These are phyloP conservation scores for Stephania japonica DNA, from an alignment of 164 flowering plant species.

Conservation along the genomic window DNA sequence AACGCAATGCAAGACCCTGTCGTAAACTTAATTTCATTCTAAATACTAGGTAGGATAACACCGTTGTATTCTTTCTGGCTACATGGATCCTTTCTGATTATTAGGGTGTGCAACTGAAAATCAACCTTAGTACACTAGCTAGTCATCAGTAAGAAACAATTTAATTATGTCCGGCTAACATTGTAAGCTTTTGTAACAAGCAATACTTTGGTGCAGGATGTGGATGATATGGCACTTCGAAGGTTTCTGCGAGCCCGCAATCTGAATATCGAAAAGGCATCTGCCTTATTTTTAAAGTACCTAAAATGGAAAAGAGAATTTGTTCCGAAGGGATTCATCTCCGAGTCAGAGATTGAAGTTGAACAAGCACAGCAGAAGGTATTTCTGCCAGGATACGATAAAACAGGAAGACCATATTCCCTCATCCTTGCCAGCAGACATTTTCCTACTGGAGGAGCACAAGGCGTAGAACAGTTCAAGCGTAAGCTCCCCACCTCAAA, in stretches of 20 bases:
- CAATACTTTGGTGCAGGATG: not conserved
- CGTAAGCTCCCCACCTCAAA: constrained; percentile 29
- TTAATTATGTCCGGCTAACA: not conserved
- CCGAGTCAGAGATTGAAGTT: constrained; percentile 39
- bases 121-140: not conserved
- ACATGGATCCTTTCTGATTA: too few species aligned
- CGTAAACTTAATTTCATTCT: too few species aligned
- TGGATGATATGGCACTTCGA: constrained; percentile 57
- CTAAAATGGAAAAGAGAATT: constrained; percentile 57
- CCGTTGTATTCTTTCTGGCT: too few species aligned
- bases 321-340: constrained; percentile 58
- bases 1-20: too few species aligned
- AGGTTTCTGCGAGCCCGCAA: constrained; percentile 87
- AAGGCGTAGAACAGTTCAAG: constrained; percentile 60
- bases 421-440: constrained; percentile 33
- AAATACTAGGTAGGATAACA: too few species aligned
- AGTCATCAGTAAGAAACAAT: not conserved
- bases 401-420: not conserved
- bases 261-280: constrained; percentile 58
- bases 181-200: not conserved
- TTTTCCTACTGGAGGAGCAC: constrained; percentile 33
- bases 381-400: constrained; percentile 65
- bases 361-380: constrained; percentile 65
- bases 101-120: too few species aligned
- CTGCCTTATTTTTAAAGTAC: constrained; percentile 52